Base-by-base conservation (phyloP, 352 stramenopile genomes). In the Aphanomyces invadans region DNA sequence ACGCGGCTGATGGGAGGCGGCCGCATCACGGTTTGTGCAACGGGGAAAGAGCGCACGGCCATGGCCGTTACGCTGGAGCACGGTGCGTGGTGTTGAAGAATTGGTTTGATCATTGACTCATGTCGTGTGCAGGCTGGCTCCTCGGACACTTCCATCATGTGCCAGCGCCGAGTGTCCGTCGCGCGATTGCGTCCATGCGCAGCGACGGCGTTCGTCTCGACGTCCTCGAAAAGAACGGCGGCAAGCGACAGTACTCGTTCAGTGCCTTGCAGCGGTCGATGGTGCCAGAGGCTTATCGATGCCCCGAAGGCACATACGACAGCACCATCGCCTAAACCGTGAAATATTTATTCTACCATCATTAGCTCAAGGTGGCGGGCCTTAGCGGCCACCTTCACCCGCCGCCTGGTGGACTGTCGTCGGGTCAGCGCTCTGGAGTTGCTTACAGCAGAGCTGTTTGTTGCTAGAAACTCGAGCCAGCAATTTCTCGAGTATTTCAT, bases 31-130 rank as follows among this genome's bases (percentile, higher is more conserved):
- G 98, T 95, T 59, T 98, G 95, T 77, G 98, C 98, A 72, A 96
- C 79, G 70, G 94, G 92, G 9, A 98, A 98, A 70, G 93, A 98
- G 77, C 88, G 95, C 57, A 98, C 95, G 19, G 85, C 88, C 26
- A 98, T 98, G 95, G 93, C 95, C 26, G 85, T 98, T 36, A 98
- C 93, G 19, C 89, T 97, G 33, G 96, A 98, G 73, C 87, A 98
- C 68, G 78, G 55, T 63, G 51, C 55, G 5, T 33, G 17, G 10
- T 11, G 15, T 46, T 4, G 0, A 5, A 42, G 26, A 10, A 7
- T 26, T 21, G 19, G 11, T 4, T 29, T 19, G 25, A 17, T 26
- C 12, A 11, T 55, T 25, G 28, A 25, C 21, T n/a, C 29, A 45
- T 33, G 19, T 62, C 10, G 4, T 21, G 4, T 62, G 0, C 33